These are phyloP conservation scores for Coelastrella sp. DNA, from an alignment of 139 green algal species.

Conservation along the genomic window DNA sequence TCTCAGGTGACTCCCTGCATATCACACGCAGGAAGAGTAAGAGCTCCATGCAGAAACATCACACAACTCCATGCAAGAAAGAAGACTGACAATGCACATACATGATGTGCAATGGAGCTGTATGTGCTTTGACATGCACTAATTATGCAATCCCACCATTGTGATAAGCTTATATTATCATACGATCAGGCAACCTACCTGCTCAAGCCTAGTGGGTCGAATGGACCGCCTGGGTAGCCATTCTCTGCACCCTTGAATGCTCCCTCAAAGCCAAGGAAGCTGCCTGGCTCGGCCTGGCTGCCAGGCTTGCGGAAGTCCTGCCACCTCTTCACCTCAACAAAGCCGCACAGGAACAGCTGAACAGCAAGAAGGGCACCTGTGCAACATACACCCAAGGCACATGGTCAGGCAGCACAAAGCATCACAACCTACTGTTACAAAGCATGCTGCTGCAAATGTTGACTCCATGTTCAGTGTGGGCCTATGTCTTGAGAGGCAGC, in stretches of 20 bases:
- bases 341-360: conserved; percentile 83
- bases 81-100: background rate
- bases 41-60: background rate
- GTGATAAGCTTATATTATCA: background rate
- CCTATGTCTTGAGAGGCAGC: no score
- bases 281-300: conserved; percentile 73
- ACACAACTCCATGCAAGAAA: background rate
- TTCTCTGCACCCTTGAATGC: conserved; percentile 71
- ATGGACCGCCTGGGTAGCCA: conserved; percentile 81
- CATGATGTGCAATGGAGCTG: background rate
- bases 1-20: conserved; percentile 44
- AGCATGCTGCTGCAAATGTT: no score
- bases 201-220: conserved; percentile 83
- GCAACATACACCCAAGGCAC: background rate
- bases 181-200: conserved; percentile 46
- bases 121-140: background rate
- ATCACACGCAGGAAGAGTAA: background rate
- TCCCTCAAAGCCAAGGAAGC: conserved; percentile 81
- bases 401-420: background rate
- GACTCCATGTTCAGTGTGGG: no score
- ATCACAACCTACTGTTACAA: background rate
- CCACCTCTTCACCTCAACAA: conserved; percentile 89
- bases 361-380: conserved; percentile 71
- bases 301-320: conserved; percentile 87
- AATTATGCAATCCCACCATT: background rate